Evolutionary conservation across 352 stramenopile species (phyloP).

Genomic region (Discostella stelligera): DNA sequence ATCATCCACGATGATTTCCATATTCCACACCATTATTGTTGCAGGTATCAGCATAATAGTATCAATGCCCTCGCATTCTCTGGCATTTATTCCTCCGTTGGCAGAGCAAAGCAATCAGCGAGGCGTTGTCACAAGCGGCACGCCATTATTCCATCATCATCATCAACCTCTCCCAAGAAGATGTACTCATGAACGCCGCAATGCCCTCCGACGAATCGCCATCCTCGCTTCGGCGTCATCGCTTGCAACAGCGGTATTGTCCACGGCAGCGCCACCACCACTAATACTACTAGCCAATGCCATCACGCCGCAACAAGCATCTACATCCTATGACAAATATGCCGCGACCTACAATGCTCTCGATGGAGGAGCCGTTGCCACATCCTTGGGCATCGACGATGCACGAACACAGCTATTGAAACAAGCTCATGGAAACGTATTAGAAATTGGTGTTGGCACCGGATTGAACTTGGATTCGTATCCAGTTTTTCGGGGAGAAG

Average conservation of each 20-base stretch:
- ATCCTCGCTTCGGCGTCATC: background rate
- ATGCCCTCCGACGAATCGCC: background rate
- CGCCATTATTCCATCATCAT: background rate
- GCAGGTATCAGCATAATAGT: background rate
- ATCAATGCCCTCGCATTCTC: background rate
- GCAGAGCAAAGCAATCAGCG: background rate
- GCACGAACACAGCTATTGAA: conserved; percentile 76
- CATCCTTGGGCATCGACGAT: conserved; percentile 65
- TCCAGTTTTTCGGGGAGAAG: conserved; percentile 27
- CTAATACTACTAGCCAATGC: conserved; percentile 30
- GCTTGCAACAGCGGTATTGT: background rate
- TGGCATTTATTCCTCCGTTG: background rate
- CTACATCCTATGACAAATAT: conserved; percentile 68
- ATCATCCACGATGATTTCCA: background rate
- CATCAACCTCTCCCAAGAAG: too few relatives aligned
- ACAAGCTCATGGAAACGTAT: conserved; percentile 81
- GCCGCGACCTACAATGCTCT: conserved; percentile 71
- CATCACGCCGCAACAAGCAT: conserved; percentile 60
- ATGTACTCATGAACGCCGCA: conserved; percentile 1
- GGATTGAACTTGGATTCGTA: conserved; percentile 91
- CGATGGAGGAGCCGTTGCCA: conserved; percentile 65
- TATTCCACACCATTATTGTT: background rate
- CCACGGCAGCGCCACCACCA: background rate
- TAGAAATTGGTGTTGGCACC: conserved; percentile 94
- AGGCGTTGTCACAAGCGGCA: background rate